These are phyloP conservation scores for Karstenula rhodostoma DNA, from an alignment of 2,329 filamentous ascomycete species.

Conservation along the genomic window DNA sequence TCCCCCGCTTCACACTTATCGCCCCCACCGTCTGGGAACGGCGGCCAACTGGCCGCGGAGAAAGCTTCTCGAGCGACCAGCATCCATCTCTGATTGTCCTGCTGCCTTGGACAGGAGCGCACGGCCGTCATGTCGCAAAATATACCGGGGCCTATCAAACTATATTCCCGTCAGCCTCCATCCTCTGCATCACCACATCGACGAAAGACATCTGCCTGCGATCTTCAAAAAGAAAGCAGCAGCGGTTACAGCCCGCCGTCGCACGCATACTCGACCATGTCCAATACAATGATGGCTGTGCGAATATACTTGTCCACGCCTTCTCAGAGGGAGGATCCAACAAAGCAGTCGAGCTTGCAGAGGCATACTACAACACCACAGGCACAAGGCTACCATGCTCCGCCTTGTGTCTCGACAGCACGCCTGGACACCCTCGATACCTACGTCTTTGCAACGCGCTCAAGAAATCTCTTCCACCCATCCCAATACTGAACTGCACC, in stretches of 20 bases:
- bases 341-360: conserved; percentile 36
- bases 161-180: conserved; percentile 33
- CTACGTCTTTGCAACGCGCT: conserved; percentile 32
- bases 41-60: not conserved
- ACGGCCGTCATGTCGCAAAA: conserved; percentile 32
- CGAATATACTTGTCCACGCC: conserved; percentile 31
- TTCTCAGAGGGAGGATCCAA: conserved; percentile 43
- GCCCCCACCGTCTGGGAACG: conserved; percentile 29
- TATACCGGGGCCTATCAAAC: conserved; percentile 34
- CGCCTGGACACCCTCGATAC: conserved; percentile 36
- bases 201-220: conserved; percentile 35
- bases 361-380: conserved; percentile 27
- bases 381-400: conserved; percentile 27
- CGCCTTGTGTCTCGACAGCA: conserved; percentile 37
- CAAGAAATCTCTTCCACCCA: conserved; percentile 30
- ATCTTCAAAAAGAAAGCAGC: conserved; percentile 27
- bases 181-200: conserved; percentile 38
- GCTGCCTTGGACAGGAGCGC: conserved; percentile 42
- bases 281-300: conserved; percentile 8
- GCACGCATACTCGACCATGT: conserved; percentile 23
- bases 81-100: conserved; percentile 35
- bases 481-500: conserved; percentile 26
- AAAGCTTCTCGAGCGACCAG: not conserved
- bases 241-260: conserved; percentile 29
- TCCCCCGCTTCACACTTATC: conserved; percentile 26